Conservation (phyloP, 805 yeast genomes). For the Saccharomycopsis lassenensis region DNA sequence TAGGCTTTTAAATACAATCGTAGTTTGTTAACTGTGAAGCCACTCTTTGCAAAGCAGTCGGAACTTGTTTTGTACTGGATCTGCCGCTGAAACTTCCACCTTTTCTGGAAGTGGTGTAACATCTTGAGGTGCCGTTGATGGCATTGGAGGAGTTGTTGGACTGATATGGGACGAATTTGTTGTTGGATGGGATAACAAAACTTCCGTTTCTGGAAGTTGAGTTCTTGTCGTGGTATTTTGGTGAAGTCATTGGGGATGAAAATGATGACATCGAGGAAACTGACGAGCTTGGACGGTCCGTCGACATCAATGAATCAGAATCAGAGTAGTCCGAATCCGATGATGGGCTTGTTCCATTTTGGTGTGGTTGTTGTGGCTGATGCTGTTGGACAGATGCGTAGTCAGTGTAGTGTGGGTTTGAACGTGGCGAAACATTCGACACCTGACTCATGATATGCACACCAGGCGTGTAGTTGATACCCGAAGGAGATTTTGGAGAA, state of each 20-base stretch:
- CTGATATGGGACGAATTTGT: slow-evolving; percentile 6
- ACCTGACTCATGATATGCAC: too few relatives aligned
- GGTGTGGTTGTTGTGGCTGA: too few relatives aligned
- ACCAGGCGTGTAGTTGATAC: not conserved
- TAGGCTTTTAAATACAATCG: too few relatives aligned
- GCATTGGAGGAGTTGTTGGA: slow-evolving; percentile 1
- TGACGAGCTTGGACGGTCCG: slow-evolving; percentile 26
- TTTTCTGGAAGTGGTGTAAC: slow-evolving; percentile 1
- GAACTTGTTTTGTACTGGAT: not conserved
- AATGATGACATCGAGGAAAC: slow-evolving; percentile 25
- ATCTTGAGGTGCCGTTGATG: not conserved
- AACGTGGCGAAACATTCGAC: too few relatives aligned
- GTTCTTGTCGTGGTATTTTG: slow-evolving; percentile 1
- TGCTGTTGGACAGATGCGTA: too few relatives aligned
- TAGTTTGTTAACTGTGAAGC: too few relatives aligned
- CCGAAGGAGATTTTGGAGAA: not conserved
- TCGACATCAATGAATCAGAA: slow-evolving; percentile 16
- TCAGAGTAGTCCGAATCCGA: slow-evolving; percentile 12
- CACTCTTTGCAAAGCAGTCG: slow-evolving; percentile 3
- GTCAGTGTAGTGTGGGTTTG: too few relatives aligned
- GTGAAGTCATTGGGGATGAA: slow-evolving; percentile 14
- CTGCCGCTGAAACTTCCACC: slow-evolving; percentile 11
- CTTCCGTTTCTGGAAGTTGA: slow-evolving; percentile 9
- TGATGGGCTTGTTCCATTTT: slow-evolving; percentile 10
- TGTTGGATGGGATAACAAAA: slow-evolving; percentile 8